A percentile compares a stretch with the other conserved stretches of the same genome.
Conservation (phyloP, 768 basidiomycete genomes). For the Psilocybe cubensis region DNA sequence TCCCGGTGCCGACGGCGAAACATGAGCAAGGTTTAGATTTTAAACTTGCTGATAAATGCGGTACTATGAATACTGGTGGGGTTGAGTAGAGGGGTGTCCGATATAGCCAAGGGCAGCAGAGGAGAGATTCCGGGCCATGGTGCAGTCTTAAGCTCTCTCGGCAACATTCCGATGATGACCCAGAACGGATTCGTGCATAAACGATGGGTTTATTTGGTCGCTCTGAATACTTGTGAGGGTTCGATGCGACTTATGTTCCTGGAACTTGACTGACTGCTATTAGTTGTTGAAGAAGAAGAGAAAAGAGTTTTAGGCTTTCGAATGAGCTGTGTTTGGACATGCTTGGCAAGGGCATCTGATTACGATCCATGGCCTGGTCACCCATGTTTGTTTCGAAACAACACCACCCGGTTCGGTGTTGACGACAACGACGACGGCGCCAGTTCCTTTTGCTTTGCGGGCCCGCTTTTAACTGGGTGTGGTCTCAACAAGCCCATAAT, state of each 20-base stretch:
- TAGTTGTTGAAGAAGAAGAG: neutral
- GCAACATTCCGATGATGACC: neutral
- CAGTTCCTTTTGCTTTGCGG: conserved; percentile 30
- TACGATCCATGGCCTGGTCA: conserved; percentile 21
- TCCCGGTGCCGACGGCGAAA: neutral
- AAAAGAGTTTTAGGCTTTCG: neutral
- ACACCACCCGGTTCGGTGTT: conserved; percentile 29
- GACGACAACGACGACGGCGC: conserved; percentile 40
- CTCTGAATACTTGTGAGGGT: neutral
- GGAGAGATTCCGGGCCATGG: neutral
- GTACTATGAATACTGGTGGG: neutral
- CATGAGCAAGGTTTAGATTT: neutral
- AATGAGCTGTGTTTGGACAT: neutral
- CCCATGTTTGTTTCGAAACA: conserved; percentile 21
- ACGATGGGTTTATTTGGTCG: neutral
- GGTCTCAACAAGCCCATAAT: conserved; percentile 27
- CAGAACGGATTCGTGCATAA: neutral
- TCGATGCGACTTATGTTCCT: neutral
- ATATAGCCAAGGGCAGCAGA: neutral
- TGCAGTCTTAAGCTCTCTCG: neutral
- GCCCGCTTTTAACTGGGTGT: conserved; percentile 36
- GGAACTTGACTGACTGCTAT: neutral
- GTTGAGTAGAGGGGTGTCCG: neutral
- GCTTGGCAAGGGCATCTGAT: conserved; percentile 20
- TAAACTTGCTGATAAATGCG: neutral